These are phyloP conservation scores for Talaromyces amestolkiae DNA, from an alignment of 2,329 filamentous ascomycete genomes.

Conservation along the genomic window DNA sequence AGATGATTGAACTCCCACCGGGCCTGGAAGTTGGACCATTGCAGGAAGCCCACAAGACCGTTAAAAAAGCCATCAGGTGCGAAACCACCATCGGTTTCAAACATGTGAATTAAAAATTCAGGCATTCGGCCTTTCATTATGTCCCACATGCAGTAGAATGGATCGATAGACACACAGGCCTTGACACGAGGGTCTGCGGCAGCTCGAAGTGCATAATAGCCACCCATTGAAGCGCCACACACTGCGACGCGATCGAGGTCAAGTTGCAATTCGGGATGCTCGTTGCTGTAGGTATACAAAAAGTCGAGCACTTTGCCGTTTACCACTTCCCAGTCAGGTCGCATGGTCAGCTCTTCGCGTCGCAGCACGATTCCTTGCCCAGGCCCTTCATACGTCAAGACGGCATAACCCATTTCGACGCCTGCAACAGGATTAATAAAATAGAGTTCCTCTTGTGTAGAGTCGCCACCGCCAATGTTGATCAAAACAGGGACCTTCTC, in stretches of 20 bases:
- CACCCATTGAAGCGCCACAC: slow-evolving; percentile 44
- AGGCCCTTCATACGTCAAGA: slow-evolving; percentile 48
- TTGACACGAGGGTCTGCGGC: neutral
- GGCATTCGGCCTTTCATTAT: neutral
- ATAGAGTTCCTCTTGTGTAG: slow-evolving; percentile 44
- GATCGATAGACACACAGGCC: neutral
- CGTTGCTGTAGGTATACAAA: slow-evolving; percentile 22
- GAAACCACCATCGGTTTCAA: too few relatives aligned
- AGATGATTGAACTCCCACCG: too few relatives aligned
- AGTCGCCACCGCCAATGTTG: slow-evolving; percentile 38
- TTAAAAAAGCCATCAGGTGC: too few relatives aligned
- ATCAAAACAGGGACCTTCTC: slow-evolving; percentile 37
- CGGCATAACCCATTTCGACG: slow-evolving; percentile 41
- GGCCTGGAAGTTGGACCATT: too few relatives aligned
- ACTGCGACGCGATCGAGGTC: slow-evolving; percentile 33
- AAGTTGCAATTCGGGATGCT: slow-evolving; percentile 21
- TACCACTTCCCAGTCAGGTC: slow-evolving; percentile 43
- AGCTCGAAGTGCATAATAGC: slow-evolving; percentile 46
- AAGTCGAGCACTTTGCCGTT: slow-evolving; percentile 32
- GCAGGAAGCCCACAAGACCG: too few relatives aligned
- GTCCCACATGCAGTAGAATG: neutral
- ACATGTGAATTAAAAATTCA: too few relatives aligned
- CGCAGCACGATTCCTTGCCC: slow-evolving; percentile 45
- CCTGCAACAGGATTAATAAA: slow-evolving; percentile 30
- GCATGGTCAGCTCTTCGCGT: slow-evolving; percentile 29